These are phyloP conservation scores for Colletotrichum sojae DNA, from an alignment of 2,329 filamentous ascomycete genomes.

Conservation along the genomic window DNA sequence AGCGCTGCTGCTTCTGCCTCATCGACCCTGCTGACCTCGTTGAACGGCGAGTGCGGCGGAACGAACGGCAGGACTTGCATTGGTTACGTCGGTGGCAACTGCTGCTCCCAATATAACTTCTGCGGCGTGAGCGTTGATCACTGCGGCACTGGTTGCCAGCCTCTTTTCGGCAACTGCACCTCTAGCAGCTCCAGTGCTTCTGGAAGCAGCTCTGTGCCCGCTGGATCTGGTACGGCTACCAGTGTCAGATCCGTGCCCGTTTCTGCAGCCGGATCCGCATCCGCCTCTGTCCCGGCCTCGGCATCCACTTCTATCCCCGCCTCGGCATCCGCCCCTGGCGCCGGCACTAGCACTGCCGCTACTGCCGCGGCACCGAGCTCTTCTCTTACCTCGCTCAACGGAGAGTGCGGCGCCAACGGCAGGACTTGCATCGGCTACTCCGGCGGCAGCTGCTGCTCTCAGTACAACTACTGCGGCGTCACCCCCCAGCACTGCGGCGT, in stretches of 20 bases:
- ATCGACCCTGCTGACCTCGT: conserved; percentile 9
- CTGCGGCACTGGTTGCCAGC: conserved; percentile 50
- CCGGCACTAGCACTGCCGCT: not conserved
- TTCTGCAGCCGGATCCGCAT: not conserved
- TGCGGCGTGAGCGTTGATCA: conserved; percentile 52
- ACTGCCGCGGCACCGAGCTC: not conserved
- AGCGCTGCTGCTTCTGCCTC: not conserved
- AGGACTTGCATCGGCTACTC: conserved; percentile 17
- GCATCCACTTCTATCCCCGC: no score
- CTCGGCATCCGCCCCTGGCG: not conserved
- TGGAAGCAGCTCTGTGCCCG: not conserved
- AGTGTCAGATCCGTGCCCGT: not conserved
- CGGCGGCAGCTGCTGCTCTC: conserved; percentile 30
- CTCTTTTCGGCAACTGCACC: conserved; percentile 45
- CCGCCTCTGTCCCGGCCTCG: not conserved
- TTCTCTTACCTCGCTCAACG: not conserved
- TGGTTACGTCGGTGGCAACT: conserved; percentile 40
- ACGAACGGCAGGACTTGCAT: conserved; percentile 14
- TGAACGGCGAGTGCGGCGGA: conserved; percentile 19
- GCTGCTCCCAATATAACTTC: conserved; percentile 49
- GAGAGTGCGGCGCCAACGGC: conserved; percentile 10
- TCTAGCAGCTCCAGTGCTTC: not conserved
- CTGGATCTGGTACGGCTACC: not conserved
- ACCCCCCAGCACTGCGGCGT: conserved; percentile 10
- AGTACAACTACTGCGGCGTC: conserved; percentile 23